Conservation (phyloP, 2,329 filamentous ascomycete genomes). For the Aspergillus spinulosporus region DNA sequence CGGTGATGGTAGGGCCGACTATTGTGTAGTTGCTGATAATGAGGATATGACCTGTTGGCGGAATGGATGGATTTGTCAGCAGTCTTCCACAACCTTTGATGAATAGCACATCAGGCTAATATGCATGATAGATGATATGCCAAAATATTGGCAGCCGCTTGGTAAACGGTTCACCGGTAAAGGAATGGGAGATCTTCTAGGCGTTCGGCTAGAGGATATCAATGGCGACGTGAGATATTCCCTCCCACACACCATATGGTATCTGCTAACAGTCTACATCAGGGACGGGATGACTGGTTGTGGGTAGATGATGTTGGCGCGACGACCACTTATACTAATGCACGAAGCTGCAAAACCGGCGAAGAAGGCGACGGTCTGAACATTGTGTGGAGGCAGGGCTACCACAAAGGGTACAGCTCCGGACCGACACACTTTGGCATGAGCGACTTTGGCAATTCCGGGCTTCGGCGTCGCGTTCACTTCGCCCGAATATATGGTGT, state of each 20-base stretch:
- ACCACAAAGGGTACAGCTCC: background rate
- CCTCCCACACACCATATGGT: background rate
- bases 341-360: conserved; percentile 1
- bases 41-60: too few species aligned
- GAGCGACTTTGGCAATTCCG: background rate
- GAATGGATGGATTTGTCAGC: too few species aligned
- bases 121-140: conserved; percentile 21
- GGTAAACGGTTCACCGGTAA: conserved; percentile 23
- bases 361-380: conserved; percentile 12
- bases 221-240: conserved; percentile 25
- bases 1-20: too few species aligned
- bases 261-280: background rate
- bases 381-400: conserved; percentile 13
- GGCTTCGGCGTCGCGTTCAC: conserved; percentile 20
- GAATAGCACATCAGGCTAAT: too few species aligned
- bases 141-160: conserved; percentile 40
- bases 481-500: conserved; percentile 29
- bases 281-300: conserved; percentile 17
- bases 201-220: conserved; percentile 25
- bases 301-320: background rate
- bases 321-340: background rate
- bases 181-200: conserved; percentile 11
- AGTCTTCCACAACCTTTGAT: too few species aligned
- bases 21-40: too few species aligned
- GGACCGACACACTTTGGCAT: conserved; percentile 21